Evolutionary conservation across 2,329 filamentous ascomycete genomes (phyloP).

Genomic region (Penicillium sp.): DNA sequence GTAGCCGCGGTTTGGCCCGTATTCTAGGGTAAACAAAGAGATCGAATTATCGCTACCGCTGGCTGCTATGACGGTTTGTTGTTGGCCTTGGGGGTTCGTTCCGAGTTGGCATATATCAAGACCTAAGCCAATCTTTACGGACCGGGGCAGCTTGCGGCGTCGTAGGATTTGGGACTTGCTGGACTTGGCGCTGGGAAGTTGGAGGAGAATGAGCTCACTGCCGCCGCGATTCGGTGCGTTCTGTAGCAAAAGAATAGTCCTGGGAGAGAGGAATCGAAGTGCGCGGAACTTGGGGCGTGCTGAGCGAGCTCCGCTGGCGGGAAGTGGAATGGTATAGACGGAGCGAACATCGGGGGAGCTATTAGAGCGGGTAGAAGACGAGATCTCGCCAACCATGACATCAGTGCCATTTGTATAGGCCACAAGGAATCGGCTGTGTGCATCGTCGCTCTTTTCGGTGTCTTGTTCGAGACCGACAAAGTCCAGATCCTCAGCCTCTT

Average conservation of each 20-base stretch:
- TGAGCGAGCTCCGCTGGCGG: constrained; percentile 32
- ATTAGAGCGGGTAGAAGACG: constrained; percentile 50
- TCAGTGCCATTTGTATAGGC: constrained; percentile 77
- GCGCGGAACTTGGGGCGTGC: constrained; percentile 54
- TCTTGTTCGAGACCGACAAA: constrained; percentile 35
- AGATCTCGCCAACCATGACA: constrained; percentile 65
- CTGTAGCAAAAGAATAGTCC: constrained; percentile 54
- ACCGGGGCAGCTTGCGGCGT: constrained; percentile 61
- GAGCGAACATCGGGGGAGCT: constrained; percentile 33
- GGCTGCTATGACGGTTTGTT: constrained; percentile 78
- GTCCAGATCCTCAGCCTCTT: constrained; percentile 53
- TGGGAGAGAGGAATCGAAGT: constrained; percentile 56
- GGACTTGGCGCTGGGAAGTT: constrained; percentile 17
- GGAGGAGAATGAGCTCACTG: constrained; percentile 55
- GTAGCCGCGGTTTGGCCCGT: constrained; percentile 48
- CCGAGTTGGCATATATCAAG: constrained; percentile 73
- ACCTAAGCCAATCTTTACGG: constrained; percentile 71
- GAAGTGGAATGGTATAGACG: constrained; percentile 44
- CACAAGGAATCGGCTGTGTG: constrained; percentile 59
- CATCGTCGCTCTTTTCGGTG: constrained; percentile 13
- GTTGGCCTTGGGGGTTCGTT: constrained; percentile 58
- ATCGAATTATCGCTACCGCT: constrained; percentile 78
- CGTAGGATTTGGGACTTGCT: constrained; percentile 48
- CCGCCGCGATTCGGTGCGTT: constrained; percentile 57
- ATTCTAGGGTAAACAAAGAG: constrained; percentile 73